These are phyloP conservation scores for Vicia villosa DNA, from an alignment of 306 rosid genomes.

Conservation along the genomic window DNA sequence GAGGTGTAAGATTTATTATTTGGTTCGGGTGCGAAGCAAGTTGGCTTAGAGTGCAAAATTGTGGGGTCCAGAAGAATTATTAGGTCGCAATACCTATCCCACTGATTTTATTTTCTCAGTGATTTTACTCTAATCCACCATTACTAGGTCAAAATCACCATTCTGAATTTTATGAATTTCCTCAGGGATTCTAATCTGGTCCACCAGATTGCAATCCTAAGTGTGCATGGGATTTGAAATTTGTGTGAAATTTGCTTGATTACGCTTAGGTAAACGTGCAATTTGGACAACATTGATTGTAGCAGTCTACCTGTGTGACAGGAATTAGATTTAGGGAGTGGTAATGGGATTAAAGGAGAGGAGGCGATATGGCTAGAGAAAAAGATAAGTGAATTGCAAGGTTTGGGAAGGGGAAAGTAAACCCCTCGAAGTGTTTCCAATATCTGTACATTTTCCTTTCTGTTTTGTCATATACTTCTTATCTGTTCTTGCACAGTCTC, in stretches of 20 bases:
- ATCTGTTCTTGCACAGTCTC: not conserved
- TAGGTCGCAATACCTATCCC: not conserved
- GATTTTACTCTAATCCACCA: not conserved
- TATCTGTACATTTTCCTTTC: not conserved
- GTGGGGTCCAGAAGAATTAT: not conserved
- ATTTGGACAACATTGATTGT: not conserved
- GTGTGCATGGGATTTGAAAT: not conserved
- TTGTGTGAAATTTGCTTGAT: not conserved
- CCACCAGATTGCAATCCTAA: constrained; percentile 4
- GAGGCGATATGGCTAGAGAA: not conserved
- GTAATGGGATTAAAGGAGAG: not conserved
- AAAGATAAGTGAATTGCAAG: not conserved
- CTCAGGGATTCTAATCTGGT: not conserved
- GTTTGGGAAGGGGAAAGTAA: constrained; percentile 16
- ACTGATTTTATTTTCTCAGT: not conserved
- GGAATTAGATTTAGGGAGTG: constrained; percentile 3
- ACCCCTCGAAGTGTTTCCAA: not conserved
- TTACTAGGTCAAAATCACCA: not conserved
- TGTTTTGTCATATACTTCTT: not conserved
- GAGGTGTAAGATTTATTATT: constrained; percentile 7
- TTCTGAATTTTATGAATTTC: not conserved
- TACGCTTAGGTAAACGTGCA: not conserved
- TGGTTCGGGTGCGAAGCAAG: not conserved
- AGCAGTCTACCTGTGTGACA: not conserved
- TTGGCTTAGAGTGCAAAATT: not conserved